Base-by-base conservation (phyloP, 768 basidiomycete genomes). In the Leccinellum rugosiceps region DNA sequence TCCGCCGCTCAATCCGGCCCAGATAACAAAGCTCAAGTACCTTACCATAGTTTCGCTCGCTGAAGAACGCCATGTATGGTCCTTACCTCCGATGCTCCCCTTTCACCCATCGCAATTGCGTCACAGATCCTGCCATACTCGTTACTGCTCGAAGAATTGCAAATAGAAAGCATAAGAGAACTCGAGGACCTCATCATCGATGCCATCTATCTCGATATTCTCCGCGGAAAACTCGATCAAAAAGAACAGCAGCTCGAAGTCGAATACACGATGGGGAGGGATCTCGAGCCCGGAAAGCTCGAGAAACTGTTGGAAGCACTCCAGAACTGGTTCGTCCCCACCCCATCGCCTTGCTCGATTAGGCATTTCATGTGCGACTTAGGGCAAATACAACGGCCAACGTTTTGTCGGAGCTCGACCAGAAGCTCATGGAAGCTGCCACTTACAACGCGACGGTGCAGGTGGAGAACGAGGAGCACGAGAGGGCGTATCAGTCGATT, bases 171-270 rank as follows among this genome's bases (percentile, higher is more conserved):
- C 6, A 84, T 95, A 57, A 87, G 95, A 53, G 90, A 90, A 56
- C 85, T 99, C 3, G 96, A 99, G 72, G 95, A 98, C 73, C 84
- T 98, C 61, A 91, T 98, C 68, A 98, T 99, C 71, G 94, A 98
- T 66, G 90, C 90, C 11, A 94, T 98, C 72, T 98, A 98, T 74
- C 84, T 91, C 41, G 90, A 92, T 69, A 77, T 97, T 38, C 79
- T 99, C 35, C 85, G 85, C 50, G 96, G 94, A 10, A 94, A 92
- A 68, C 86, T 99, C 50, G 94, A 98, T 73, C 96, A 98, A 74
- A 91, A 92, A 69, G 83, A 91, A 64, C 84, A 86, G 61, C 87
- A 93, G 62, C 79, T 98, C 57, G 91, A 96, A 72, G 86, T 98
- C 34, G 91, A 96, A 72, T 94, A 92, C 67, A 92, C 90, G 0